A percentile compares a stretch with the other conserved stretches of the same genome.
phyloP scores from a whole-genome alignment of 345 rosid species.

The Combretum micranthum region DNA sequence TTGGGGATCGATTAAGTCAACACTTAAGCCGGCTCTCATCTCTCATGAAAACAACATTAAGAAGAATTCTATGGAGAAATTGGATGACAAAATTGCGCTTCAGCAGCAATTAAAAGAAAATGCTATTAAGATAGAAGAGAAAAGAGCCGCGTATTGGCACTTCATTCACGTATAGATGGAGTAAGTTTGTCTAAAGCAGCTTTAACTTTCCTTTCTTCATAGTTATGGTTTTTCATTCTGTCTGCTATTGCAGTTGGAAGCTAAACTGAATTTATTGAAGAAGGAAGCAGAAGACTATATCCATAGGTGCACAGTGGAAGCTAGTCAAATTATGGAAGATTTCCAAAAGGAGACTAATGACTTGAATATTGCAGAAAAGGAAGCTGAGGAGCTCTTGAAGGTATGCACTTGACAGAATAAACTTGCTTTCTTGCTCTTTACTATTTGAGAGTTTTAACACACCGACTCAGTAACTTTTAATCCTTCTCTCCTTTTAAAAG shows the following conservation, averaged over 20 bases:
- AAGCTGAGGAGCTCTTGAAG: constrained; percentile 64
- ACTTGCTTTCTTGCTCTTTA: background rate
- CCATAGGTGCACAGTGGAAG: constrained; percentile 47
- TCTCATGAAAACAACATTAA: constrained; percentile 40
- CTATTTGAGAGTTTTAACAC: background rate
- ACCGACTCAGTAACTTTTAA: background rate
- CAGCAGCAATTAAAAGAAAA: constrained; percentile 54
- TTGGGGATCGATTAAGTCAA: constrained; percentile 72
- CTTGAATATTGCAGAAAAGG: constrained; percentile 53
- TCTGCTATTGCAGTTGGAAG: constrained; percentile 38
- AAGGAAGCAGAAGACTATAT: constrained; percentile 48
- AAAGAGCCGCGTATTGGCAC: constrained; percentile 23
- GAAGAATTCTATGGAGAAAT: constrained; percentile 39
- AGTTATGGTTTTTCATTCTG: background rate
- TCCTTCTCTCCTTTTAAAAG: background rate
- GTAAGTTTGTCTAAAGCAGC: constrained; percentile 19
- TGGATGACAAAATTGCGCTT: constrained; percentile 44
- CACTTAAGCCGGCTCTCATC: constrained; percentile 54
- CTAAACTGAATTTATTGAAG: constrained; percentile 33
- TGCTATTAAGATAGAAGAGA: constrained; percentile 41
- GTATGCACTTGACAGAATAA: constrained; percentile 19
- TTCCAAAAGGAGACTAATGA: constrained; percentile 42
- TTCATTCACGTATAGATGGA: constrained; percentile 50
- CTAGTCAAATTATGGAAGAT: constrained; percentile 43
- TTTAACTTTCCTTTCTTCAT: too few relatives aligned